phyloP scores from a whole-genome alignment of 768 basidiomycete genomes.

The Leccinum longicurvipes region DNA sequence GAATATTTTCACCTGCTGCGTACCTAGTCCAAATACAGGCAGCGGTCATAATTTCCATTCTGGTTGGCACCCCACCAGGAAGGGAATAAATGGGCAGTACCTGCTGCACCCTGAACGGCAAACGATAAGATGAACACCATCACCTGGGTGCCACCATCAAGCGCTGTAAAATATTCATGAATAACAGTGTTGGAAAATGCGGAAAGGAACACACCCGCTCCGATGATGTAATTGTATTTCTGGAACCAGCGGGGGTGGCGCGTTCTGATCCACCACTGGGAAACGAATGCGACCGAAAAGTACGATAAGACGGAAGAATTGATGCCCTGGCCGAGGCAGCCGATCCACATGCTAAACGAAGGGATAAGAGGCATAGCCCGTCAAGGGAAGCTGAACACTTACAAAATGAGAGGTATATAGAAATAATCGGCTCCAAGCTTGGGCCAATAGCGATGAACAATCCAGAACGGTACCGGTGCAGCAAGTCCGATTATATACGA shows the following conservation, averaged over 20 bases:
- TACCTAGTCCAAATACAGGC: constrained; percentile 14
- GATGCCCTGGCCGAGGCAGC: constrained; percentile 23
- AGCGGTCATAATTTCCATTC: constrained; percentile 37
- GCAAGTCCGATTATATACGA: constrained; percentile 32
- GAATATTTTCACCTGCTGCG: neutral
- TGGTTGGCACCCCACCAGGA: constrained; percentile 61
- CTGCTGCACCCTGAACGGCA: constrained; percentile 50
- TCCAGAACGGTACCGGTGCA: constrained; percentile 41
- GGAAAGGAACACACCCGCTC: constrained; percentile 38
- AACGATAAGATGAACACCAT: constrained; percentile 54
- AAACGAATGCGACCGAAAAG: constrained; percentile 28
- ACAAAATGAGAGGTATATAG: constrained; percentile 32
- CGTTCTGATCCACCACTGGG: constrained; percentile 39
- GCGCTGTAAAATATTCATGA: constrained; percentile 16
- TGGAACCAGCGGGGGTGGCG: constrained; percentile 36
- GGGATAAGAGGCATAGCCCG: neutral
- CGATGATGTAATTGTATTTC: constrained; percentile 35
- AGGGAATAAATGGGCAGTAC: constrained; percentile 49
- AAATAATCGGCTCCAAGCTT: constrained; percentile 23
- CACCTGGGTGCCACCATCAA: constrained; percentile 43
- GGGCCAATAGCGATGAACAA: constrained; percentile 36
- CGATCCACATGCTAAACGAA: constrained; percentile 15
- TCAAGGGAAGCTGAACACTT: constrained; percentile 4
- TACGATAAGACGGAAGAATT: constrained; percentile 23
- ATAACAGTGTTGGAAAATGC: too few species aligned